phyloP scores from a whole-genome alignment of 352 stramenopile genomes.

The Phytophthora agathidicida region DNA sequence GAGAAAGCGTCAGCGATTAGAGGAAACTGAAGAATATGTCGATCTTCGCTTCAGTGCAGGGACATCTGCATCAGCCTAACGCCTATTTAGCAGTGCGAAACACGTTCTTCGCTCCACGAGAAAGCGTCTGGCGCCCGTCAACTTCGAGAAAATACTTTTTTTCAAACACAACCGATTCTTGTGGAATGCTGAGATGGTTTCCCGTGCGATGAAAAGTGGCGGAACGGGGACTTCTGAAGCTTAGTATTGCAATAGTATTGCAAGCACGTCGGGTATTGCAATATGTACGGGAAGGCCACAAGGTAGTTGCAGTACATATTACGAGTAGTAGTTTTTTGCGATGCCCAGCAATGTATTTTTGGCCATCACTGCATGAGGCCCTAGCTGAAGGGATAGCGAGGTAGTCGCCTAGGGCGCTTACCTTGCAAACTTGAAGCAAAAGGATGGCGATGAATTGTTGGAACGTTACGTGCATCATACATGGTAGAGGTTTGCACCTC shows the following conservation, averaged over 20 bases:
- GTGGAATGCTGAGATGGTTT: slow-evolving; percentile 6
- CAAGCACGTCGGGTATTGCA: background rate
- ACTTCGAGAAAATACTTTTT: slow-evolving; percentile 13
- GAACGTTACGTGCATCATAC: slow-evolving; percentile 1
- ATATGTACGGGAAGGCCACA: background rate
- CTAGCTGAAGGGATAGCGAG: too few relatives aligned
- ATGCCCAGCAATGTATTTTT: slow-evolving; percentile 6
- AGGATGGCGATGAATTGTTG: too few relatives aligned
- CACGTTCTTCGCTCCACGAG: slow-evolving; percentile 1
- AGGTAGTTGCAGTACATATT: slow-evolving; percentile 1
- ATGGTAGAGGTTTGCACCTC: background rate
- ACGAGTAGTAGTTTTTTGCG: too few relatives aligned
- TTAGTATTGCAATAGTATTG: slow-evolving; percentile 7
- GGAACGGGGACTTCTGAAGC: background rate
- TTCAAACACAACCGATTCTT: slow-evolving; percentile 11
- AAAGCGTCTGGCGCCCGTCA: slow-evolving; percentile 1
- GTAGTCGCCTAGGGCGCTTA: too few relatives aligned
- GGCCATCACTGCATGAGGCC: slow-evolving; percentile 3
- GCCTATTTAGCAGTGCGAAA: slow-evolving; percentile 5
- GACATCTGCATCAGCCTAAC: too few relatives aligned
- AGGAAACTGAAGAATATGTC: too few relatives aligned
- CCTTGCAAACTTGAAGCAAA: too few relatives aligned
- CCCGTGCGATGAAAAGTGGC: background rate
- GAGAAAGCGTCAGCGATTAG: too few relatives aligned
- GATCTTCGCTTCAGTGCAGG: too few relatives aligned